Evolutionary conservation across 139 green algal species (phyloP), one percentile per base, ranked within the genome.

Genomic region (Chlamydomonas schloesseri): DNA sequence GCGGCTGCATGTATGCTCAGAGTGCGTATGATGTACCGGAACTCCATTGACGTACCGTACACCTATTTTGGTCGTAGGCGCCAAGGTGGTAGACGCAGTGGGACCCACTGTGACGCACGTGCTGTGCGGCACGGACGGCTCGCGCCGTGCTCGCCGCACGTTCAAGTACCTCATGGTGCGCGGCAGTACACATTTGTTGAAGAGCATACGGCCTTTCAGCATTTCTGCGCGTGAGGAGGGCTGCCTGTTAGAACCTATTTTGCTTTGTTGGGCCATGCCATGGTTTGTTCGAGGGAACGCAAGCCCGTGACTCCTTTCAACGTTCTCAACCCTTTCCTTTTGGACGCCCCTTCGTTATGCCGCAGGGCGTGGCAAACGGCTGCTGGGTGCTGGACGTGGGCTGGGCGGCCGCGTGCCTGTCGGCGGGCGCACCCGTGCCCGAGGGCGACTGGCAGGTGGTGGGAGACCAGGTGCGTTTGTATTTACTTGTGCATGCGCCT

Each of bases 81-180:
- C 60, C 17, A 65, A 73, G 26, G 83, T 92, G 37, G 75, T 83
- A n/a, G 84, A 92, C 1, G n/a, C 37, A 28, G 88, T 81, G 69
- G 57, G 11, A 0, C 2, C 71, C 3, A 57, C 68, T 11, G 87
- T 90, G 2, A 90, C 86, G 14, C 89, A 90, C 74, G 86, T 92
- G 58, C 71, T 92, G 62, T 92, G 89, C 69, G 33, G 47, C 31
- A 90, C 86, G 0, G 86, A 92, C 57, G 71, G 83, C 13, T 77
- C 72, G 46, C 53, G 78, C n/a, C 33, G 84, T 26, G 89, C 89
- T 2, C 77, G 83, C 14, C 80, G 89, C 33, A 93, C 86, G 5
- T 78, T 90, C 58, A 93, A 93, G 71, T 93, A 91, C 89, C 83
- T 92, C 31, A 88, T 87, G 89, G 84, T 68, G 15, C 26, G 68